Evolutionary conservation across 2,329 filamentous ascomycete species (phyloP).

Genomic region (Remersonia thermophila): DNA sequence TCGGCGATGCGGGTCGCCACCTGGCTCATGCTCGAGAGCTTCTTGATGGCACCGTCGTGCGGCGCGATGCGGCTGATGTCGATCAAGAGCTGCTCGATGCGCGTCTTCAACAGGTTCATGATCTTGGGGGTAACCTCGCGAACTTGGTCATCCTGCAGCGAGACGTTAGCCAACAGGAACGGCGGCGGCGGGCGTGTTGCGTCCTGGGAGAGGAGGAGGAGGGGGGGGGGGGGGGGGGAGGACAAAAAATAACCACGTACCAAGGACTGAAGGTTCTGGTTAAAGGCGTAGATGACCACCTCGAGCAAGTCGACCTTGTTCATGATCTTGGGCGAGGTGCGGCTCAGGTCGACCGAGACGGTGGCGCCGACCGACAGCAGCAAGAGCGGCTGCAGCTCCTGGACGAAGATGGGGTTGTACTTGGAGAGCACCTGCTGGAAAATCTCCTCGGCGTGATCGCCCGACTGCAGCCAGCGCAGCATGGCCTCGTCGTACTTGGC

Average conservation of each 20-base stretch:
- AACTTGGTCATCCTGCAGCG: conserved; percentile 39
- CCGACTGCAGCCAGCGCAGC: conserved; percentile 55
- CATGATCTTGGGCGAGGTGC: conserved; percentile 34
- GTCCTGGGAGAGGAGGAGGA: background rate
- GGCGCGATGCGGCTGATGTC: conserved; percentile 36
- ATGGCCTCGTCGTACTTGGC: conserved; percentile 51
- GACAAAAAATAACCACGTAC: conserved; percentile 29
- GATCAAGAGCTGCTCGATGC: conserved; percentile 40
- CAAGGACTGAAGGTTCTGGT: conserved; percentile 33
- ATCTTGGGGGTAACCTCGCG: conserved; percentile 45
- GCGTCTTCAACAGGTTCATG: conserved; percentile 39
- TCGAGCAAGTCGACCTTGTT: conserved; percentile 50
- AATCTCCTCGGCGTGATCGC: conserved; percentile 45
- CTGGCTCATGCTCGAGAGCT: conserved; percentile 32
- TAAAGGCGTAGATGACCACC: conserved; percentile 43
- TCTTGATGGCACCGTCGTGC: conserved; percentile 35
- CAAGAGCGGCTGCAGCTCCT: conserved; percentile 46
- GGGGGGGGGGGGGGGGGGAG: background rate
- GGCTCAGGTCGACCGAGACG: conserved; percentile 43
- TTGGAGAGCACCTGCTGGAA: conserved; percentile 44
- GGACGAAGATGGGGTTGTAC: conserved; percentile 40
- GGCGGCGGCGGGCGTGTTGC: too few relatives aligned
- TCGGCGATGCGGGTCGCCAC: conserved; percentile 15
- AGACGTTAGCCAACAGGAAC: background rate
- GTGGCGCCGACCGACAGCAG: conserved; percentile 53